phyloP scores from a whole-genome alignment of 495 filamentous ascomycete genomes.

The Penicillium alfredii region DNA sequence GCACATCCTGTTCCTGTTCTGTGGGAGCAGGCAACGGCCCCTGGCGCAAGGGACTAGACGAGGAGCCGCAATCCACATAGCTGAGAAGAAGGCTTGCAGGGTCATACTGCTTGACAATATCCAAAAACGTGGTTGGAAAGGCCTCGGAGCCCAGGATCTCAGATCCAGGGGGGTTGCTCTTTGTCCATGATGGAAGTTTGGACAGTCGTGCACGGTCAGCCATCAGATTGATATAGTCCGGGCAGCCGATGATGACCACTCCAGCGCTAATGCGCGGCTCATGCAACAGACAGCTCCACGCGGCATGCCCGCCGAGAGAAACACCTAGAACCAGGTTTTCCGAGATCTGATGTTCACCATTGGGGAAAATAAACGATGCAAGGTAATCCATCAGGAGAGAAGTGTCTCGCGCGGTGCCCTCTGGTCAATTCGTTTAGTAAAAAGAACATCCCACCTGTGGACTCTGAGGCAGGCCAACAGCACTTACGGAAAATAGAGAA shows the following conservation, averaged over 20 bases:
- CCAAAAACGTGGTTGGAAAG: constrained; percentile 63
- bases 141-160: constrained; percentile 68
- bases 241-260: constrained; percentile 79
- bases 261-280: constrained; percentile 72
- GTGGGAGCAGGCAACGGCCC: constrained; percentile 43
- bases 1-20: constrained; percentile 32
- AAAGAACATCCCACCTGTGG: no score
- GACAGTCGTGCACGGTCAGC: constrained; percentile 69
- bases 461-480: neutral
- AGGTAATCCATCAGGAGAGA: constrained; percentile 66
- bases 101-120: constrained; percentile 56
- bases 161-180: constrained; percentile 47
- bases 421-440: no score
- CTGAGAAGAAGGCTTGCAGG: constrained; percentile 64
- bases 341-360: constrained; percentile 47
- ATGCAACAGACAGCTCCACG: constrained; percentile 73
- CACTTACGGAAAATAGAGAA: constrained; percentile 57
- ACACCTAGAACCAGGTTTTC: constrained; percentile 73
- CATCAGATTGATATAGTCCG: constrained; percentile 78
- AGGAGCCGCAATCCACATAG: constrained; percentile 29
- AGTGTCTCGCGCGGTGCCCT: constrained; percentile 72
- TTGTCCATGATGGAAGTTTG: constrained; percentile 57
- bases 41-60: constrained; percentile 23
- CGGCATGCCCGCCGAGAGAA: constrained; percentile 81
- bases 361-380: constrained; percentile 65